Base-by-base conservation (phyloP, 2,329 filamentous ascomycete genomes). In the Neofusicoccum cordaticola region DNA sequence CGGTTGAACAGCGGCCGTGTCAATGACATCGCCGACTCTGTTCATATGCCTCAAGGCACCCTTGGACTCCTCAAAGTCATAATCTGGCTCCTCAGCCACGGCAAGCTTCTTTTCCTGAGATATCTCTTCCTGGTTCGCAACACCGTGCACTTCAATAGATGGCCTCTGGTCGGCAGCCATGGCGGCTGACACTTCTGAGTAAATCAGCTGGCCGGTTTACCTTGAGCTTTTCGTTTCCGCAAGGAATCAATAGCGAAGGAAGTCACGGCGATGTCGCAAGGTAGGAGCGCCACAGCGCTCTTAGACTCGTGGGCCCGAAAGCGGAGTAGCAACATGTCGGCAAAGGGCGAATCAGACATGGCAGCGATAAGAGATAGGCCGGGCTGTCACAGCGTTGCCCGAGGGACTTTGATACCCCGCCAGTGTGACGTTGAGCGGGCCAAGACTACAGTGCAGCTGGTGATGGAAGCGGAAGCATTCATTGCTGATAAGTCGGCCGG, bases 1-100 rank as follows among this genome's bases (percentile, higher is more conserved):
- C 8, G 62, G 62, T 31, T 64, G 62, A 19, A 64, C 61, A 51
- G 48, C 48, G 15, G 48, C 1, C 8, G 48, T 51, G 27, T 51
- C 48, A n/a, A 51, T 51, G 3, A 51, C 27, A 35, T 51, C 48
- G 12, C 48, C 48, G 12, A 51, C 48, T 22, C 22, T 51, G 27
- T 51, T 51, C 48, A 51, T 51, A 11, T 51, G 48, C 27, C 48
- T 22, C 27, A 51, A 34, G 5, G 27, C 27, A 35, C 48, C 48
- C 13, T 51, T 51, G 5, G 48, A 35, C 48, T 51, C 48, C 5
- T 51, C 47, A 9, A 34, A 51, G 15, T 51, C 47, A 51, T 34
- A 51, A 8, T 51, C n/a, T 5, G 22, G 17, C 12, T 35, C 47
- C 11, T 51, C 48, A 9, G 48, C 48, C 13, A 34, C 48, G 22